Evolutionary conservation across 2,329 filamentous ascomycete genomes (phyloP), one percentile per base, ranked within the genome.

Genomic region (Pseudogymnoascus sp.): DNA sequence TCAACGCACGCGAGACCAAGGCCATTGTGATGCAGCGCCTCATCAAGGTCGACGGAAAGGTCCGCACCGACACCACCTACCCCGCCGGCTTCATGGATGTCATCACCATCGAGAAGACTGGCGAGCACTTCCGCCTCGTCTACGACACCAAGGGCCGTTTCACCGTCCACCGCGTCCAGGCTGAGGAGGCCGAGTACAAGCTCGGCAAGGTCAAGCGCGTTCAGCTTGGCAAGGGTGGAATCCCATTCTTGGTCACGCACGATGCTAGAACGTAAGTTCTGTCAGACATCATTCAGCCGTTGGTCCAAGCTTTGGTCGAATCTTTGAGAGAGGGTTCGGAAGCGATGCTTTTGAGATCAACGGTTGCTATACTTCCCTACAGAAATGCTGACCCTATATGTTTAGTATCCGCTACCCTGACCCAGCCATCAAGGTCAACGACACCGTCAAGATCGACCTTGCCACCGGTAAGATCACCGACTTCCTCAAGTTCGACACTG

Each of bases 241-340:
- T 99, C 88, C 94, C 94, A 95, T 99, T 96, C 92, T 97, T 97
- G 92, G 94, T 99, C 91, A 99, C 94, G 92, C 94, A 99, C 91
- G 94, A 99, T 94, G 94, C 94, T 84, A 90, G 94, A 92, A 99
- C 94, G 93, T 99, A 85, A 96, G 93, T 97, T 89, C 86, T 89
- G 82, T 86, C 83, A 85, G 82, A 90, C 89, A 91, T 97, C 92
- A 94, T 92, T 97, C 93, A 97, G 93, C 88, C 93, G 93, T 97
- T 97, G 93, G 91, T 93, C 91, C 91, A 95, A 94, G 90, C 85
- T 96, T 94, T 96, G 92, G 92, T 82, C 80, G 80, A 84, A 78
- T 59, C 58, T 59, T 33, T 35, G 10, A 15, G 48, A 64, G 64
- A 60, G 35, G 59, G 29, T 44, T 61, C 39, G 25, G 39, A 51